Conservation (phyloP, 768 basidiomycete genomes). For the Lactarius sanguifluus region DNA sequence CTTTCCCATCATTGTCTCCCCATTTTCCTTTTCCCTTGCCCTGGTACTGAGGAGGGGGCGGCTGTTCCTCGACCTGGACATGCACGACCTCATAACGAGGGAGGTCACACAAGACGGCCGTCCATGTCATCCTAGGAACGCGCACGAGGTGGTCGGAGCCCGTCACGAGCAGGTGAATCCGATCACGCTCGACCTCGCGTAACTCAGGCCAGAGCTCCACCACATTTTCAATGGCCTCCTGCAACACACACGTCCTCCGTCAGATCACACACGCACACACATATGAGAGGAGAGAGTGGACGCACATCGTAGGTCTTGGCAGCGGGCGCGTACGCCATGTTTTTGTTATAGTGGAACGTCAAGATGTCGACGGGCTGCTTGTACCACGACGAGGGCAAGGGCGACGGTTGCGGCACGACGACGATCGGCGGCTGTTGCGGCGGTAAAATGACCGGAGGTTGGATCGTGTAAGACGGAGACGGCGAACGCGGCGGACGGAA, state of each 20-base stretch:
- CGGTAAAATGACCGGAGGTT: background rate
- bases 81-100: slow-evolving; percentile 25
- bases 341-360: slow-evolving; percentile 21
- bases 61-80: slow-evolving; percentile 15
- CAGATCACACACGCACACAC: background rate
- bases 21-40: slow-evolving; percentile 10
- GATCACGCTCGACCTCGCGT: slow-evolving; percentile 4
- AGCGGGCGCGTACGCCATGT: slow-evolving; percentile 29
- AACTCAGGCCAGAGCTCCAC: slow-evolving; percentile 25
- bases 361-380: slow-evolving; percentile 22
- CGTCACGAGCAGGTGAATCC: slow-evolving; percentile 18
- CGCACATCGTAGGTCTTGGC: slow-evolving; percentile 24
- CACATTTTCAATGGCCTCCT: slow-evolving; percentile 24
- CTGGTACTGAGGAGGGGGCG: slow-evolving; percentile 26
- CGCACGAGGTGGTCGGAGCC: slow-evolving; percentile 22
- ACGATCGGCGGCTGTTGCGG: background rate
- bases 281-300: background rate
- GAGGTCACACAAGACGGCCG: slow-evolving; percentile 20
- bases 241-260: background rate
- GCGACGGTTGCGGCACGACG: background rate
- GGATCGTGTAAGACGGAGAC: background rate
- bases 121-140: slow-evolving; percentile 25
- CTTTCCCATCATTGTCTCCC: background rate
- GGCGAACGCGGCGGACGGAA: background rate
- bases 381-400: background rate